Percentiles rank a stretch among this genome's conserved stretches.
Conservation (phyloP, 306 rosid genomes). For the Abrus pulchellus region DNA sequence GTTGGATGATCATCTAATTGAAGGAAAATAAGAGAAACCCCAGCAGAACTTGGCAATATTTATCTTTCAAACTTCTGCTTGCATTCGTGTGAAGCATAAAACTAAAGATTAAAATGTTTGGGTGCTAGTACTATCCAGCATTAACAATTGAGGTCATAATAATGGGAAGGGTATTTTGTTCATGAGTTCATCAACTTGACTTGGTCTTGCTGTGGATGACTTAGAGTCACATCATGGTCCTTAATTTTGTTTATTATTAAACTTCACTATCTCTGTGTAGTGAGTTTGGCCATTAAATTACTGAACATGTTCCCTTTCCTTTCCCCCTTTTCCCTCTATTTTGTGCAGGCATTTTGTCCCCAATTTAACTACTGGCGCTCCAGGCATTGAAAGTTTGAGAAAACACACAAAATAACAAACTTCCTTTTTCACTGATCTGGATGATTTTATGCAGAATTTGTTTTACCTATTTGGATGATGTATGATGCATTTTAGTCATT, state of each 20-base stretch:
- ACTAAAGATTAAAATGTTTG: neutral
- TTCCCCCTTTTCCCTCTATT: conserved; percentile 30
- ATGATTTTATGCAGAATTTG: neutral
- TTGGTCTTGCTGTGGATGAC: conserved; percentile 39
- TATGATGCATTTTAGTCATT: conserved; percentile 25
- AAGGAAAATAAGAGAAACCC: conserved; percentile 1
- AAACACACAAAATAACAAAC: conserved; percentile 82
- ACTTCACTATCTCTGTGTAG: neutral
- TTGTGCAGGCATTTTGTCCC: conserved; percentile 88
- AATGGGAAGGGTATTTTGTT: conserved; percentile 24
- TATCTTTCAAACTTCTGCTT: conserved; percentile 33
- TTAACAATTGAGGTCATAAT: conserved; percentile 26
- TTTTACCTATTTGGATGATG: conserved; percentile 22
- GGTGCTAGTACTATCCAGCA: conserved; percentile 10
- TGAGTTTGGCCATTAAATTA: conserved; percentile 14
- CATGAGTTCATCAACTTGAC: conserved; percentile 39
- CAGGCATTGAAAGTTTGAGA: conserved; percentile 92
- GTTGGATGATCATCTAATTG: conserved; percentile 16
- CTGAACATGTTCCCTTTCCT: conserved; percentile 30
- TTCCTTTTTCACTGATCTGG: conserved; percentile 23
- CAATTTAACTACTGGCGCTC: conserved; percentile 94
- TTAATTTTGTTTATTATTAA: conserved; percentile 12
- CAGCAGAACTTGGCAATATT: neutral
- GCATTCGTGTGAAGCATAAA: neutral
- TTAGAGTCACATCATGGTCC: conserved; percentile 26